Evolutionary conservation across 768 basidiomycete genomes (phyloP).

Genomic region (Mrakia gelida): DNA sequence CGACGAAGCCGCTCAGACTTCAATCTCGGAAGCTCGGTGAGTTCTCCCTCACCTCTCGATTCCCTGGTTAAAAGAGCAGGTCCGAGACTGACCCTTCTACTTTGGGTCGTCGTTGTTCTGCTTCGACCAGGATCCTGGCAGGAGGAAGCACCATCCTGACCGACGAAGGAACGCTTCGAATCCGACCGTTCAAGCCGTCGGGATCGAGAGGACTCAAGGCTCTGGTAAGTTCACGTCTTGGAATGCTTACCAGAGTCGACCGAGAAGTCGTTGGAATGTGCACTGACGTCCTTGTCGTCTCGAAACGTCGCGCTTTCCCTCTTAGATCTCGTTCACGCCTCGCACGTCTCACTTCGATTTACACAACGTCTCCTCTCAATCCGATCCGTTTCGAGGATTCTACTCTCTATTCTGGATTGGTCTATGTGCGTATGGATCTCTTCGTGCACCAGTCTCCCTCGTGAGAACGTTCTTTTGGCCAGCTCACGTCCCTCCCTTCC

Average conservation of each 20-base stretch:
- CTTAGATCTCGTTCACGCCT: conserved; percentile 62
- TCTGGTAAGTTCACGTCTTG: conserved; percentile 43
- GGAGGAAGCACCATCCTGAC: conserved; percentile 38
- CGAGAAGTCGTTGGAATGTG: too few relatives aligned
- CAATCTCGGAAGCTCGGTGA: not conserved
- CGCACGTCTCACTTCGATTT: conserved; percentile 82
- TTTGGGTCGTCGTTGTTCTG: not conserved
- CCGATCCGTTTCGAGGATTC: conserved; percentile 91
- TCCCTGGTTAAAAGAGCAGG: too few relatives aligned
- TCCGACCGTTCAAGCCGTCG: conserved; percentile 56
- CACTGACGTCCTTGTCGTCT: not conserved
- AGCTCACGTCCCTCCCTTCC: conserved; percentile 49
- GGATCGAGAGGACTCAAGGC: conserved; percentile 73
- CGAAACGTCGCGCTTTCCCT: not conserved
- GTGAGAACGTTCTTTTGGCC: conserved; percentile 35
- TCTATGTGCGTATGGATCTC: conserved; percentile 29
- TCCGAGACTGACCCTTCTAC: not conserved
- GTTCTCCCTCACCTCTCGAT: not conserved
- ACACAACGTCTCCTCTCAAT: conserved; percentile 63
- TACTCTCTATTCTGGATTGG: conserved; percentile 82
- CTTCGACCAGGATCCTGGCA: not conserved
- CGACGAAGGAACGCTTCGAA: conserved; percentile 36
- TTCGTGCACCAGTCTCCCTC: not conserved
- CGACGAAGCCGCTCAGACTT: not conserved
- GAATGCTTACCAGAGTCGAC: not conserved